These are phyloP conservation scores for Coemansia sp. DNA, from an alignment of 192 early-diverging fungal genomes.

Conservation along the genomic window DNA sequence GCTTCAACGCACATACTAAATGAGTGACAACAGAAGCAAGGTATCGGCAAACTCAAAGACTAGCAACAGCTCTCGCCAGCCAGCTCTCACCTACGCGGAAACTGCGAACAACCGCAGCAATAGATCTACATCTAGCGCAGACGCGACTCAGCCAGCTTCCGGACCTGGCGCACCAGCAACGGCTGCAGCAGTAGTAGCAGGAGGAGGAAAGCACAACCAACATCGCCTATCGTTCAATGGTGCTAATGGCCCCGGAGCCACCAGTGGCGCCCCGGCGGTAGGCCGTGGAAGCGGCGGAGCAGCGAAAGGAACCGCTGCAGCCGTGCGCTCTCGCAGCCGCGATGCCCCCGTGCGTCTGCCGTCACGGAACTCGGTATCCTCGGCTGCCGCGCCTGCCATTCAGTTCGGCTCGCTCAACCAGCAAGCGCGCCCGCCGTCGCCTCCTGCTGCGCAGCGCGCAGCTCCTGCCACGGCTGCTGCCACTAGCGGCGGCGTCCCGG, in stretches of 20 bases:
- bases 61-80: slow-evolving; percentile 45
- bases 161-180: slow-evolving; percentile 5
- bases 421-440: slow-evolving; percentile 35
- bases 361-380: slow-evolving; percentile 35
- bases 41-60: slow-evolving; percentile 45
- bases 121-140: slow-evolving; percentile 2
- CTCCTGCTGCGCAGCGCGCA: slow-evolving; percentile 28
- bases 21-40: slow-evolving; percentile 48
- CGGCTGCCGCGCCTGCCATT: slow-evolving; percentile 30
- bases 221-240: slow-evolving; percentile 39
- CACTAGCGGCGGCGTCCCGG: slow-evolving; percentile 52
- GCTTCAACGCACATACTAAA: slow-evolving; percentile 22
- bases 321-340: slow-evolving; percentile 24
- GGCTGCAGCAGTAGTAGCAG: background rate
- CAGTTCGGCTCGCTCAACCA: slow-evolving; percentile 57
- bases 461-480: slow-evolving; percentile 9
- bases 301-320: background rate
- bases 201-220: slow-evolving; percentile 39
- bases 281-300: background rate
- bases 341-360: slow-evolving; percentile 47
- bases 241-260: slow-evolving; percentile 2
- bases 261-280: slow-evolving; percentile 8
- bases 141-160: slow-evolving; percentile 26
- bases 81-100: slow-evolving; percentile 45
- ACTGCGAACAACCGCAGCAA: slow-evolving; percentile 25